Base-by-base conservation (phyloP, 2,329 filamentous ascomycete species). In the Epichloe amarillans region DNA sequence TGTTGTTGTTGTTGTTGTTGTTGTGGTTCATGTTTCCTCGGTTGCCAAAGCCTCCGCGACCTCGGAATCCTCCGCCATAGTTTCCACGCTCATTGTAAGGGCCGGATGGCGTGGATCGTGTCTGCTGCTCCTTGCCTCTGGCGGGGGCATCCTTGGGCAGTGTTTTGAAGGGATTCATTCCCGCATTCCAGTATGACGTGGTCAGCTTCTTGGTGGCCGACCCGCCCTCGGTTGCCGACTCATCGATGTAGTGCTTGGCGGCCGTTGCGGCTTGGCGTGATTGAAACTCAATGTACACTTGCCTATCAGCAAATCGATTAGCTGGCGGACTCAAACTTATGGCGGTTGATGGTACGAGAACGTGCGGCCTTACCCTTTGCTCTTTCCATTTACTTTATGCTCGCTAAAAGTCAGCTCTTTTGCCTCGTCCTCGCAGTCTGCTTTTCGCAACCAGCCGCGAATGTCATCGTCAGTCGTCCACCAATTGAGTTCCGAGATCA, bases 331-430 rank as follows among this genome's bases (percentile, higher is more conserved):
- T 23, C 44, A 33, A 21, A 37, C 17, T 30, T 4, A 3, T 26
- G 19, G 15, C 23, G 7, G 17, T 26, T 12, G 30, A 23, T n/a
- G 35, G 30, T 15, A 21, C 14, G 15, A 14, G 8, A 19, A n/a
- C 15, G 15, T 10, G 3, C 14, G 15, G 19, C 68, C 82, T 56
- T 75, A 95, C 90, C 93, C 91, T 72, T 97, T 96, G 69, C 88
- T 95, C 72, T 98, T 98, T 59, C 93, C 93, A 59, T 98, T 98
- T 46, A 97, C 90, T 66, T 98, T 98, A 69, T 97, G 93, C 66
- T 98, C 93, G 61, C 88, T 96, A 66, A 97, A 98, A 0, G 90
- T 95, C 48, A 98, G 81, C 54, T 97, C 93, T 61, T 87, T 89
- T 17, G 97, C 71, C 61, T 95, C 88, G 44, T 83, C 77, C 65